Percentiles rank a stretch among this genome's conserved stretches.
Evolutionary conservation across 768 basidiomycete species (phyloP).

Genomic region (Leccinellum rugosiceps): DNA sequence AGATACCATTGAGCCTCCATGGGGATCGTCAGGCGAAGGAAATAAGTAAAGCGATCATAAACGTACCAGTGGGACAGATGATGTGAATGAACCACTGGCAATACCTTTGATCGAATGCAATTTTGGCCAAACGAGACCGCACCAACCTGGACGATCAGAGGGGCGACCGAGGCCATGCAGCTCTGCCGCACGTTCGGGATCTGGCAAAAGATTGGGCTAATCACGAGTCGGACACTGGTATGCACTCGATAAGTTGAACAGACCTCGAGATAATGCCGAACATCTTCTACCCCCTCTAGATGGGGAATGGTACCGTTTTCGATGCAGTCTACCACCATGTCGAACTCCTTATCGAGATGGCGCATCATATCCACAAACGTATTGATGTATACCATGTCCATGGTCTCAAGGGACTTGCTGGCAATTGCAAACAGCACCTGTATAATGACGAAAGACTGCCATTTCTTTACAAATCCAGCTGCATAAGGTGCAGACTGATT

Average conservation of each 20-base stretch:
- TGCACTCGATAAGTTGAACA: background rate
- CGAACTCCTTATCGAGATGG: background rate
- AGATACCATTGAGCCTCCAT: background rate
- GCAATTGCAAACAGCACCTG: background rate
- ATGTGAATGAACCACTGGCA: background rate
- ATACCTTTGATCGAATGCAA: background rate
- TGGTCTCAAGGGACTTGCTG: background rate
- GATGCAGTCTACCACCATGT: background rate
- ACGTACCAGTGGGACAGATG: background rate
- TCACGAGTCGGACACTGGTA: background rate
- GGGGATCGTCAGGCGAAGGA: too few relatives aligned
- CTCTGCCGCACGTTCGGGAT: background rate
- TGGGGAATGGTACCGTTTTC: background rate
- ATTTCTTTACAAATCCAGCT: background rate
- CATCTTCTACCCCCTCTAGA: background rate
- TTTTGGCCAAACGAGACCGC: background rate
- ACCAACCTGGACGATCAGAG: background rate
- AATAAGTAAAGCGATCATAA: background rate
- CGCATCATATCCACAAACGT: background rate
- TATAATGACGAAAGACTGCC: background rate
- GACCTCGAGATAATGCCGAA: background rate
- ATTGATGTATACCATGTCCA: background rate
- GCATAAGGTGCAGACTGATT: background rate
- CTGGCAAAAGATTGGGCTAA: background rate
- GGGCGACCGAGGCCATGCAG: background rate